phyloP scores from a whole-genome alignment of 2,329 filamentous ascomycete genomes.

The Trichophyton equinum region DNA sequence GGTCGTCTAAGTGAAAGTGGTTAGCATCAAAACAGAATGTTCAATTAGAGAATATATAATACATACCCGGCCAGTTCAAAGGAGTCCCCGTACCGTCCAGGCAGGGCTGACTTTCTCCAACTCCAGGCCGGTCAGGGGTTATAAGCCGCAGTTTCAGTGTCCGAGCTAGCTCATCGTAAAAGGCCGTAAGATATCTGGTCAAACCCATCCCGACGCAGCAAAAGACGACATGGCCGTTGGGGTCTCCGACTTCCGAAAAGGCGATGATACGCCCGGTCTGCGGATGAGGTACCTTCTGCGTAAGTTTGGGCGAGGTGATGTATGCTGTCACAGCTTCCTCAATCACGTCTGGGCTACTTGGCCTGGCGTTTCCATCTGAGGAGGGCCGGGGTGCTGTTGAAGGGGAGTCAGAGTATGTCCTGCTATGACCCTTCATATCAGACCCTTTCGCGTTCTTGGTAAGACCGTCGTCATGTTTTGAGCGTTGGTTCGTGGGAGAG shows the following conservation, averaged over 20 bases:
- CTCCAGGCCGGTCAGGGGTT: slow-evolving; percentile 84
- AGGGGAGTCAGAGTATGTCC: slow-evolving; percentile 23
- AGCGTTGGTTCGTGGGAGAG: neutral
- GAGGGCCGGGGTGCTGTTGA: slow-evolving; percentile 8
- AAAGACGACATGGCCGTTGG: slow-evolving; percentile 81
- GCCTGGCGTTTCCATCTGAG: slow-evolving; percentile 33
- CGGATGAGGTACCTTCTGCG: slow-evolving; percentile 76
- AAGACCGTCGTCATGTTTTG: neutral
- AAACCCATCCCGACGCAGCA: slow-evolving; percentile 97
- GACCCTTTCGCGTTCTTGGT: slow-evolving; percentile 15
- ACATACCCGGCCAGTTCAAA: slow-evolving; percentile 80
- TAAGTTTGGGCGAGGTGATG: slow-evolving; percentile 67
- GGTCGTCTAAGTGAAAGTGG: slow-evolving; percentile 47
- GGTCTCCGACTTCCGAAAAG: slow-evolving; percentile 92
- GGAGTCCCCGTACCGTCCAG: slow-evolving; percentile 72
- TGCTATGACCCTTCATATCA: slow-evolving; percentile 22
- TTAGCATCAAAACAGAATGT: slow-evolving; percentile 1
- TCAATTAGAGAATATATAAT: neutral
- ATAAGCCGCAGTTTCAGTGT: slow-evolving; percentile 82
- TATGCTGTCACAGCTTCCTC: slow-evolving; percentile 81
- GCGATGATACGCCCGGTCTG: slow-evolving; percentile 79
- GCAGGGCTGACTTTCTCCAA: slow-evolving; percentile 82
- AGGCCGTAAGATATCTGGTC: slow-evolving; percentile 88
- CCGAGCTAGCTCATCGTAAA: slow-evolving; percentile 88
- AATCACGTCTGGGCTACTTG: slow-evolving; percentile 69